Evolutionary conservation across 2,329 filamentous ascomycete genomes (phyloP).

Genomic region (Penicillium sp.): DNA sequence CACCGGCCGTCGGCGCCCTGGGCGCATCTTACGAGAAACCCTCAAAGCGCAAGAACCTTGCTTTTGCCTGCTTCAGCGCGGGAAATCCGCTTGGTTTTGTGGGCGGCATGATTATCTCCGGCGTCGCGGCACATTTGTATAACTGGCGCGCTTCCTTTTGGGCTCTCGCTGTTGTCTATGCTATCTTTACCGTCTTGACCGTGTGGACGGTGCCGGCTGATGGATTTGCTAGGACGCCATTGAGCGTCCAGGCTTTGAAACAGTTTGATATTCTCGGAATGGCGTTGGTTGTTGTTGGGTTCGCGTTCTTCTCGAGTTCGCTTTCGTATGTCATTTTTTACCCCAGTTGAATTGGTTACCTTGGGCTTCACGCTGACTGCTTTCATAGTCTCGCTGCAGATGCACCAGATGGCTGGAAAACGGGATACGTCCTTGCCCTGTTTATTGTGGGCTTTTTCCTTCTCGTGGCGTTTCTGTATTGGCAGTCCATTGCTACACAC

Average conservation of each 20-base stretch:
- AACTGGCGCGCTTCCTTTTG: constrained; percentile 64
- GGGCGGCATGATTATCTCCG: constrained; percentile 59
- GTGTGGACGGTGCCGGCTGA: constrained; percentile 62
- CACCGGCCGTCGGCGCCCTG: constrained; percentile 62
- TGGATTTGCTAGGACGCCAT: constrained; percentile 43
- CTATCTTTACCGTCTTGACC: constrained; percentile 56
- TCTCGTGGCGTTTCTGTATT: constrained; percentile 58
- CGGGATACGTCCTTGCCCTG: constrained; percentile 60
- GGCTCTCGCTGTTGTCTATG: constrained; percentile 62
- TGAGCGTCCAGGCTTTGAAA: constrained; percentile 50
- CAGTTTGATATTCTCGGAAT: constrained; percentile 62
- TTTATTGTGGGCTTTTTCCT: constrained; percentile 59
- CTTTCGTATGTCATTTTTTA: constrained; percentile 51
- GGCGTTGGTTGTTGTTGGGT: constrained; percentile 60
- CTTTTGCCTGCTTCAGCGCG: constrained; percentile 61
- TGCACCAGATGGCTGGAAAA: constrained; percentile 61
- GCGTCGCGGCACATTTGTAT: constrained; percentile 59
- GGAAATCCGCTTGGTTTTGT: constrained; percentile 59
- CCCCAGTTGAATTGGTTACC: neutral
- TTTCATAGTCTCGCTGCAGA: constrained; percentile 47
- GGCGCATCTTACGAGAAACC: constrained; percentile 63
- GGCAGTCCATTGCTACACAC: constrained; percentile 55
- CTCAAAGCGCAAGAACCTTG: constrained; percentile 60
- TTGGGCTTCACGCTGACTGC: neutral
- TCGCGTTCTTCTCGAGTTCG: constrained; percentile 62